Conservation (phyloP, 169 alveolate genomes). For the Plasmodium gonderi region DNA sequence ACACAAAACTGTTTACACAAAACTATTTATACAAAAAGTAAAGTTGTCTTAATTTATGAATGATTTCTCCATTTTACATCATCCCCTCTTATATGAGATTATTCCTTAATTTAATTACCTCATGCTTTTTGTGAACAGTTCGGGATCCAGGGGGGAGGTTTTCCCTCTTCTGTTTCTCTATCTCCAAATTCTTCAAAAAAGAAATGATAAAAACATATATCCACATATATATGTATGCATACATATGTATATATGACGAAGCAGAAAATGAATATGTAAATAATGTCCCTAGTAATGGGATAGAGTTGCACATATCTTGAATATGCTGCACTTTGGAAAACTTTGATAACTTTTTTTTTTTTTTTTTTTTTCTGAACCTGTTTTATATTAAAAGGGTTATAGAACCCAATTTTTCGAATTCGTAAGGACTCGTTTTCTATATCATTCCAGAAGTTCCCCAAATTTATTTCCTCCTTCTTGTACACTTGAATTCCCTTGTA, state of each 20-base stretch:
- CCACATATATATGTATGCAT: not conserved
- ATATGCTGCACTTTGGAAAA: not conserved
- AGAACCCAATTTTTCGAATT: slow-evolving; percentile 21
- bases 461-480: slow-evolving; percentile 47
- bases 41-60: too few species aligned
- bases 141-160: not conserved
- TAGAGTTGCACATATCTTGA: not conserved
- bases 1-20: too few species aligned
- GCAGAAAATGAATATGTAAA: not conserved
- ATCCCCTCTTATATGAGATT: too few species aligned
- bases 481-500: slow-evolving; percentile 64
- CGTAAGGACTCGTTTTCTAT: slow-evolving; percentile 16
- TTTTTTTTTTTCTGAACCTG: slow-evolving; percentile 5
- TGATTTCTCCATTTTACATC: too few species aligned
- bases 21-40: too few species aligned
- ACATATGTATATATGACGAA: not conserved
- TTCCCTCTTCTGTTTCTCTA: not conserved
- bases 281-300: too few species aligned
- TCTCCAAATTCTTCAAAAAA: slow-evolving; percentile 17
- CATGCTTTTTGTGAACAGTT: not conserved
- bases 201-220: not conserved
- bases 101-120: not conserved
- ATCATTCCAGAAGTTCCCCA: slow-evolving; percentile 20
- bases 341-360: not conserved
- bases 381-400: slow-evolving; percentile 59